Conservation (phyloP, 257 asterid species). For the Parsonsia alboflavescens region DNA sequence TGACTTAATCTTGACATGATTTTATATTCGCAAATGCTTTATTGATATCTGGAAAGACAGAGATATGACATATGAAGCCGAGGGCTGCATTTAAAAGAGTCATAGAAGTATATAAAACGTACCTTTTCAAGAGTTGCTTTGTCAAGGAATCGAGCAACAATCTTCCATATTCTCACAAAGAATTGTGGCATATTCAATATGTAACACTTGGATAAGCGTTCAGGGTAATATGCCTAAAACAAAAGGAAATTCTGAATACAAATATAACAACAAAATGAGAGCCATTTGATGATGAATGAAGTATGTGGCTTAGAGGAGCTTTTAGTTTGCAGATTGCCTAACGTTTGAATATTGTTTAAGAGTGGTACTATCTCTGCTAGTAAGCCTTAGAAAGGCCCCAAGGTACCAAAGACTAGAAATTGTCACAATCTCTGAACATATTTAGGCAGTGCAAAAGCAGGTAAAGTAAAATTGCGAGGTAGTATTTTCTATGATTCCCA, state of each 20-base stretch:
- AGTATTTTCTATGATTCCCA: background rate
- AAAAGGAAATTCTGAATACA: background rate
- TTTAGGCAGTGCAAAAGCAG: background rate
- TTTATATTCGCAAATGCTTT: too few relatives aligned
- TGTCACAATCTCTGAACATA: background rate
- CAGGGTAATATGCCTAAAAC: conserved; percentile 68
- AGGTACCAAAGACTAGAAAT: background rate
- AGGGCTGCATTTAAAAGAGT: background rate
- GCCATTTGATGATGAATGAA: background rate
- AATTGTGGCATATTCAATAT: conserved; percentile 65
- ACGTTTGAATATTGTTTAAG: too few relatives aligned
- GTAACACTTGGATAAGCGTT: conserved; percentile 61
- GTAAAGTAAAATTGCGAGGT: background rate
- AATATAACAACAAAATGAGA: background rate
- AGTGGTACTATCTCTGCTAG: too few relatives aligned
- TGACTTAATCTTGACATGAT: background rate
- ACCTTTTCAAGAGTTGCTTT: conserved; percentile 69
- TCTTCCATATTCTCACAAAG: conserved; percentile 64
- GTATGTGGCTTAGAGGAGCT: background rate
- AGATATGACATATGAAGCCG: background rate
- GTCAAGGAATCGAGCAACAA: conserved; percentile 61
- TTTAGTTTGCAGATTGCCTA: background rate
- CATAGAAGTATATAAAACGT: background rate
- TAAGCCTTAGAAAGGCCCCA: background rate
- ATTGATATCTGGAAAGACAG: too few relatives aligned